phyloP scores from a whole-genome alignment of 805 yeast species.

The Zygosaccharomyces lentus region DNA sequence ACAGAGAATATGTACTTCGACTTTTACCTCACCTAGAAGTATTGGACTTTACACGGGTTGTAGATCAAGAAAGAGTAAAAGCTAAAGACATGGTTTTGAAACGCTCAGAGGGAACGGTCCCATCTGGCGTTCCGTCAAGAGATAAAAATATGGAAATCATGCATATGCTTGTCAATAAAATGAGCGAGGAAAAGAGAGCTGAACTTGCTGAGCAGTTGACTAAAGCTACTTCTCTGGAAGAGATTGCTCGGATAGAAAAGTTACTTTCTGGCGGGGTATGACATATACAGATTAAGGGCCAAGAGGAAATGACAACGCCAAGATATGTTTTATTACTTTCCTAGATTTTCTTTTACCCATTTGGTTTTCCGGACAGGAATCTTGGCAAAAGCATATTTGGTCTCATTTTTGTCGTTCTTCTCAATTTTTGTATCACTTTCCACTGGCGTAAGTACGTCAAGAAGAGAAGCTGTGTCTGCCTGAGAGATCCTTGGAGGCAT shows the following conservation, averaged over 20 bases:
- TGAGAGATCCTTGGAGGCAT: background rate
- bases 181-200: constrained; percentile 52
- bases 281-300: background rate
- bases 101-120: constrained; percentile 21
- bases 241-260: constrained; percentile 66
- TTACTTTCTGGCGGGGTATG: constrained; percentile 39
- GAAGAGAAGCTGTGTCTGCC: background rate
- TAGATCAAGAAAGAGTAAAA: constrained; percentile 45
- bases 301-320: background rate
- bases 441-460: background rate
- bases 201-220: constrained; percentile 50
- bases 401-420: background rate
- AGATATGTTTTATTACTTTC: background rate
- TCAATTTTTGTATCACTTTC: background rate
- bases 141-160: constrained; percentile 36
- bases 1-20: constrained; percentile 58
- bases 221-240: constrained; percentile 65
- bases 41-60: constrained; percentile 65
- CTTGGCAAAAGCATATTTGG: constrained; percentile 1
- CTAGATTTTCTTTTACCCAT: background rate
- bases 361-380: background rate
- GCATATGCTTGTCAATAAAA: constrained; percentile 39
- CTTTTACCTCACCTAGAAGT: constrained; percentile 57
- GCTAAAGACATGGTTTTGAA: constrained; percentile 36
- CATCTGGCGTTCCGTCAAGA: constrained; percentile 6